Conservation (phyloP, 73 alveolate genomes). For the Paramecium tetraurelia region DNA sequence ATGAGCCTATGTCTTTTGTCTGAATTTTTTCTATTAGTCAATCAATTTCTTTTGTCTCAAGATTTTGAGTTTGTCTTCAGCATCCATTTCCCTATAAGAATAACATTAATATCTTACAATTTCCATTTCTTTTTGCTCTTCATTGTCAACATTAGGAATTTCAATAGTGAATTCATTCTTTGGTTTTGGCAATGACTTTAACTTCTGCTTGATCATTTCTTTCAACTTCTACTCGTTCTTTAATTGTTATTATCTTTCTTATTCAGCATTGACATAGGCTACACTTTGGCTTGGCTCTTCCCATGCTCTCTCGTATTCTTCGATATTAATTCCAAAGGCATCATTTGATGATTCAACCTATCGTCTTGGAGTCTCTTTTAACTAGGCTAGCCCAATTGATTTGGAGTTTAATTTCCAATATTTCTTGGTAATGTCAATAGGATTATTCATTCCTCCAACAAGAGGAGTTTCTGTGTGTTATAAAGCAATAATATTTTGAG, state of each 20-base stretch:
- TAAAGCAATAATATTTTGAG: slow-evolving; percentile 70
- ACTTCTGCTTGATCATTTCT: neutral
- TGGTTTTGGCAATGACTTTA: slow-evolving; percentile 47
- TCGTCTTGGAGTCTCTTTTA: neutral
- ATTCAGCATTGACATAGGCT: slow-evolving; percentile 37
- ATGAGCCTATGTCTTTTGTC: slow-evolving; percentile 1
- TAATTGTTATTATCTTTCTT: neutral
- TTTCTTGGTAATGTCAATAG: slow-evolving; percentile 15
- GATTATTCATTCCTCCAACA: slow-evolving; percentile 72
- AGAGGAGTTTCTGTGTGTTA: slow-evolving; percentile 84
- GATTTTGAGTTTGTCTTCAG: slow-evolving; percentile 6
- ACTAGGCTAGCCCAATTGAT: slow-evolving; percentile 31
- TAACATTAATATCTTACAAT: neutral
- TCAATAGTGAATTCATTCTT: slow-evolving; percentile 58
- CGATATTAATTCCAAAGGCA: slow-evolving; percentile 45
- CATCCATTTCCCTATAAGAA: slow-evolving; percentile 28
- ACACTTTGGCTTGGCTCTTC: slow-evolving; percentile 32
- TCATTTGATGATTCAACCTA: slow-evolving; percentile 9
- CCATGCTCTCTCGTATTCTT: slow-evolving; percentile 58
- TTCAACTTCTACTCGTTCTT: neutral
- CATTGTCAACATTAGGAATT: slow-evolving; percentile 50
- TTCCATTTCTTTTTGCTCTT: slow-evolving; percentile 42
- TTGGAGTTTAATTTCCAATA: slow-evolving; percentile 55
- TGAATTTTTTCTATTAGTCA: neutral
- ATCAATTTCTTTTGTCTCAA: neutral